A percentile compares a stretch with the other conserved stretches of the same genome.
Conservation (phyloP, 2,329 filamentous ascomycete species). For the Incumbomyces lentus region DNA sequence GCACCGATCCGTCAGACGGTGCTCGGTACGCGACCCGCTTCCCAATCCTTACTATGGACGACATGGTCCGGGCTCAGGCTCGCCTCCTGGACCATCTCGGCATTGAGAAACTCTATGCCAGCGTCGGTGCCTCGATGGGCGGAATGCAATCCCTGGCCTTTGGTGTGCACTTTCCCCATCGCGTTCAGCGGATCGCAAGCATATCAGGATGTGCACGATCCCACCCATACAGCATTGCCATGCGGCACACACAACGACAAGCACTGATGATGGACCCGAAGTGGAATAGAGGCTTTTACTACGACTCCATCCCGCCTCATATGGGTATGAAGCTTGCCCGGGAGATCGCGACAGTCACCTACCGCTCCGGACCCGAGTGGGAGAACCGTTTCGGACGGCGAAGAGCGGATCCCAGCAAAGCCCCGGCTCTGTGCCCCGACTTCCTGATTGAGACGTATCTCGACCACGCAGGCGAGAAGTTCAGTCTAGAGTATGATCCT, state of each 20-base stretch:
- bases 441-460: constrained; percentile 97
- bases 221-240: constrained; percentile 96
- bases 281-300: constrained; percentile 94
- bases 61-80: constrained; percentile 97
- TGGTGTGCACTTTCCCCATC: constrained; percentile 69
- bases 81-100: constrained; percentile 69
- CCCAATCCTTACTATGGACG: constrained; percentile 87
- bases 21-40: constrained; percentile 88
- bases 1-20: constrained; percentile 77
- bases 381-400: constrained; percentile 85
- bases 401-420: constrained; percentile 73
- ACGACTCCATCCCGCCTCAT: constrained; percentile 74
- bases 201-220: constrained; percentile 90
- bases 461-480: constrained; percentile 96
- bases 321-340: constrained; percentile 95
- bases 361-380: constrained; percentile 94
- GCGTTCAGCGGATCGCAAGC: constrained; percentile 72
- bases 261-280: constrained; percentile 98
- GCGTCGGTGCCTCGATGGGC: constrained; percentile 93
- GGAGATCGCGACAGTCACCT: constrained; percentile 95
- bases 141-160: constrained; percentile 94
- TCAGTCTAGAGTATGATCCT: constrained; percentile 89
- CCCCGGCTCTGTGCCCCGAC: constrained; percentile 89
- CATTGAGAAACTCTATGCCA: constrained; percentile 73
- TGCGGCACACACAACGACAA: constrained; percentile 95